These are phyloP conservation scores for Saccharomyces hybrid DNA, from an alignment of 1,139 yeast genomes.

Conservation along the genomic window DNA sequence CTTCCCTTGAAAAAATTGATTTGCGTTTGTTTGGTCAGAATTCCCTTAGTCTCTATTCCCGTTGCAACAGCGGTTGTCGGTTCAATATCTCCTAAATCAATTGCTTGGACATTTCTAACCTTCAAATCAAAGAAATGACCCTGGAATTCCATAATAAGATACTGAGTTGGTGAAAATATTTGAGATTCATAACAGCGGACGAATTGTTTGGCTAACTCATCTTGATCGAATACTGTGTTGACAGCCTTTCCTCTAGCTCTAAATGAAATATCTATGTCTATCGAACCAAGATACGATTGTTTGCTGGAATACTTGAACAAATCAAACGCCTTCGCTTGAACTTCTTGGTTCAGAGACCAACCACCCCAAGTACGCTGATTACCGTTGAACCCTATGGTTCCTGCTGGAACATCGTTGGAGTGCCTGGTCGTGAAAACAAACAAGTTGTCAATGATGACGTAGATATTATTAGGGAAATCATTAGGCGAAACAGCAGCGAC, in stretches of 20 bases:
- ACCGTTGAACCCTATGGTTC: slow-evolving; percentile 76
- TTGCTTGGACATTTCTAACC: slow-evolving; percentile 66
- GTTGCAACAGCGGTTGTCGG: slow-evolving; percentile 36
- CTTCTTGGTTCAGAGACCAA: slow-evolving; percentile 68
- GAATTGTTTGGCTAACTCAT: slow-evolving; percentile 64
- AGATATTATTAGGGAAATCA: slow-evolving; percentile 59
- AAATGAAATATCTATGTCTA: slow-evolving; percentile 77
- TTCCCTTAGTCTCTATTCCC: slow-evolving; percentile 60
- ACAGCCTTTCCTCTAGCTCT: slow-evolving; percentile 61
- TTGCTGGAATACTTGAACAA: slow-evolving; percentile 48
- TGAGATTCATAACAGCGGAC: slow-evolving; percentile 62
- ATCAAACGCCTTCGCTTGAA: slow-evolving; percentile 61
- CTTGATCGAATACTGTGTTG: slow-evolving; percentile 66
- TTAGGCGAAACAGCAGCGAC: slow-evolving; percentile 70
- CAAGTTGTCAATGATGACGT: slow-evolving; percentile 59
- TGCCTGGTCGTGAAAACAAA: slow-evolving; percentile 73
- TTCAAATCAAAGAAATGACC: slow-evolving; percentile 62
- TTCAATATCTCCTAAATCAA: slow-evolving; percentile 57
- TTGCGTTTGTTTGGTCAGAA: slow-evolving; percentile 69
- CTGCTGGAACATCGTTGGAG: slow-evolving; percentile 49
- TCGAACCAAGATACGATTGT: slow-evolving; percentile 64
- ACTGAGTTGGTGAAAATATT: slow-evolving; percentile 81
- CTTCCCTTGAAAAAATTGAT: slow-evolving; percentile 70
- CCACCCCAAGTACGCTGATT: slow-evolving; percentile 89
- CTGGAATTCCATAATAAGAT: slow-evolving; percentile 71